Base-by-base conservation (phyloP, 1,284 basidiomycete genomes). In the Cryptococcus depauperatus region DNA sequence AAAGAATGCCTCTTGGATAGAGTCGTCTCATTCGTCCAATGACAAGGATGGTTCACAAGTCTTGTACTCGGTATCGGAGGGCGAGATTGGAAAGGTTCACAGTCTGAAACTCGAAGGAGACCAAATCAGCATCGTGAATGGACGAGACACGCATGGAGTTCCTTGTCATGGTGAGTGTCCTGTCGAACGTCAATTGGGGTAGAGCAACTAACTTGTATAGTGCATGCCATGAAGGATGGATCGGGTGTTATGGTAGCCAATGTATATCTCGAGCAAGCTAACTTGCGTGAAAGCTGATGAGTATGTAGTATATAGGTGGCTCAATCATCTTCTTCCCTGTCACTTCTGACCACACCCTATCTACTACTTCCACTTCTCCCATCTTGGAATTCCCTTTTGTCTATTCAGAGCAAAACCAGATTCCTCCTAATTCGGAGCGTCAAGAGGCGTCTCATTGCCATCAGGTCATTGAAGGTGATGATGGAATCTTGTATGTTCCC, bases 361-460 rank as follows among this genome's bases (percentile, higher is more conserved):
- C 54, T 18, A 37, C 50, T 14, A 46, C 52, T 16, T 59, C 61
- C 13, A 38, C 50, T 18, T 59, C 60, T 3, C 48, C 54, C 7
- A 25, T 48, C 10, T 45, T 65, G 32, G 30, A 48, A 4, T 63
- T 69, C 29, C 56, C 57, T 4, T 64, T 52, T 51, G 41, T 56
- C 4, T 67, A 66, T 55, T 14, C n/a, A n/a, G 35, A 37, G 35
- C 46, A 52, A 32, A 52, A 47, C 11, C 32, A 29, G 5, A 30
- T 34, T 5, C 52, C 62, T 18, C 69, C 69, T 6, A 61, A 68
- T 47, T 42, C 57, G 3, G 61, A 64, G 30, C 57, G 69, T 32
- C 69, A 71, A 49, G 68, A 71, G 30, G 47, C 55, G 3, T 37
- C 60, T 11, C 69, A 70, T 43, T 57, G 65, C 10, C 68, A 70